Evolutionary conservation across 495 filamentous ascomycete species (phyloP).

Genomic region (Pseudevernia furfuracea): DNA sequence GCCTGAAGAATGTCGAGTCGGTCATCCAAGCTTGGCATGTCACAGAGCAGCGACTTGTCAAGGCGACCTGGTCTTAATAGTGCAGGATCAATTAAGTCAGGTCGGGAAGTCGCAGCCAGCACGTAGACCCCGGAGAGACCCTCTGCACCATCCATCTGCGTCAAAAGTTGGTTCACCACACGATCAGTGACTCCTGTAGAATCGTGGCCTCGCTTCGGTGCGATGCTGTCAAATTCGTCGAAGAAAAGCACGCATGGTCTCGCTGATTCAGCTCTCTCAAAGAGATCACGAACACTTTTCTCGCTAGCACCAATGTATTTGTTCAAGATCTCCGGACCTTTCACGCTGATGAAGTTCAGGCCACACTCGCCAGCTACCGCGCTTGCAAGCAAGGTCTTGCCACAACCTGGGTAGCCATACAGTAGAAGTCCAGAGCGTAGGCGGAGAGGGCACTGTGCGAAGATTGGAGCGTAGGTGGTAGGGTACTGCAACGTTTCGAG

Average conservation of each 20-base stretch:
- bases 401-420: conserved; percentile 93
- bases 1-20: conserved; percentile 80
- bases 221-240: conserved; percentile 96
- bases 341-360: conserved; percentile 95
- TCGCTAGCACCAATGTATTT: conserved; percentile 97
- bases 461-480: conserved; percentile 96
- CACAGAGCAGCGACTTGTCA: conserved; percentile 85
- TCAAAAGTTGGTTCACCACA: conserved; percentile 96
- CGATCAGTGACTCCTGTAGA: conserved; percentile 94
- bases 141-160: conserved; percentile 98
- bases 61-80: conserved; percentile 80
- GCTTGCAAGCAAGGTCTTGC: conserved; percentile 87
- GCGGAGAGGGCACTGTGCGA: conserved; percentile 87
- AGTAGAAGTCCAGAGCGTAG: conserved; percentile 84
- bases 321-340: conserved; percentile 95
- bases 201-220: conserved; percentile 93
- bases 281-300: conserved; percentile 88
- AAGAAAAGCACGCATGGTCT: conserved; percentile 93
- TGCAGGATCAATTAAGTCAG: conserved; percentile 91
- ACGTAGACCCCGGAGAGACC: conserved; percentile 92
- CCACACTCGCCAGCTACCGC: conserved; percentile 95
- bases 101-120: conserved; percentile 81
- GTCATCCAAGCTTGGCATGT: conserved; percentile 71
- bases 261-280: conserved; percentile 83
- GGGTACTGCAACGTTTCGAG: conserved; percentile 95